Conservation (phyloP, 2,329 filamentous ascomycete genomes). For the Pseudogymnoascus verrucosus region DNA sequence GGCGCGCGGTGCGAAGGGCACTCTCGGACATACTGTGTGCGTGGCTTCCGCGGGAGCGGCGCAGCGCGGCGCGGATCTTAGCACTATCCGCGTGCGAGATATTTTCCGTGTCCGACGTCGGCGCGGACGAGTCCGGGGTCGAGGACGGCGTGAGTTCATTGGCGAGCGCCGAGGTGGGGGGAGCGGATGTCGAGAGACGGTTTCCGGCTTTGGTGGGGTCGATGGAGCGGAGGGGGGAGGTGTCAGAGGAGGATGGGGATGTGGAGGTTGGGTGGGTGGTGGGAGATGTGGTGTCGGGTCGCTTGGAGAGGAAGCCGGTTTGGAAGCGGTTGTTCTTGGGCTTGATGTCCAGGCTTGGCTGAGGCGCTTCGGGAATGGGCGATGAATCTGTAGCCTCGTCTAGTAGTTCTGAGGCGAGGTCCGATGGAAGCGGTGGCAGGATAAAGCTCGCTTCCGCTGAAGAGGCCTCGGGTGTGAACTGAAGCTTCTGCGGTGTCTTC, state of each 20-base stretch:
- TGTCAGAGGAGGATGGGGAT: constrained; percentile 46
- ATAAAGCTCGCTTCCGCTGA: constrained; percentile 39
- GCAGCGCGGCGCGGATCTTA: constrained; percentile 26
- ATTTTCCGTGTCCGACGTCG: constrained; percentile 25
- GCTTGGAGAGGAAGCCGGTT: constrained; percentile 74
- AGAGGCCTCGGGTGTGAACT: constrained; percentile 45
- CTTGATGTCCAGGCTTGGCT: constrained; percentile 52
- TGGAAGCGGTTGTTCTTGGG: constrained; percentile 74
- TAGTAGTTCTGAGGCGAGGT: constrained; percentile 32
- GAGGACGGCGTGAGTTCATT: constrained; percentile 16
- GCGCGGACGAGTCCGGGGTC: not conserved
- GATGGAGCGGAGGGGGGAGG: constrained; percentile 47
- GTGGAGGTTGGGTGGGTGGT: constrained; percentile 50
- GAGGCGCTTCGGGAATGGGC: constrained; percentile 47
- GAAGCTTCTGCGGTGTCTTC: constrained; percentile 70
- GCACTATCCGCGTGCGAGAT: constrained; percentile 22
- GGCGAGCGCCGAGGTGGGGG: constrained; percentile 27
- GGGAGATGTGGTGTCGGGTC: constrained; percentile 47
- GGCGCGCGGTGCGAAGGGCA: constrained; percentile 17
- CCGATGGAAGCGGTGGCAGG: constrained; percentile 46
- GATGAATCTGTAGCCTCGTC: constrained; percentile 39
- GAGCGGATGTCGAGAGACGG: constrained; percentile 32
- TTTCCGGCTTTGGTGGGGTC: constrained; percentile 41
- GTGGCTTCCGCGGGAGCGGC: constrained; percentile 23
- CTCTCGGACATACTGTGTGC: constrained; percentile 19